These are phyloP conservation scores for Durotheca rogersii DNA, from an alignment of 495 filamentous ascomycete species.

Conservation along the genomic window DNA sequence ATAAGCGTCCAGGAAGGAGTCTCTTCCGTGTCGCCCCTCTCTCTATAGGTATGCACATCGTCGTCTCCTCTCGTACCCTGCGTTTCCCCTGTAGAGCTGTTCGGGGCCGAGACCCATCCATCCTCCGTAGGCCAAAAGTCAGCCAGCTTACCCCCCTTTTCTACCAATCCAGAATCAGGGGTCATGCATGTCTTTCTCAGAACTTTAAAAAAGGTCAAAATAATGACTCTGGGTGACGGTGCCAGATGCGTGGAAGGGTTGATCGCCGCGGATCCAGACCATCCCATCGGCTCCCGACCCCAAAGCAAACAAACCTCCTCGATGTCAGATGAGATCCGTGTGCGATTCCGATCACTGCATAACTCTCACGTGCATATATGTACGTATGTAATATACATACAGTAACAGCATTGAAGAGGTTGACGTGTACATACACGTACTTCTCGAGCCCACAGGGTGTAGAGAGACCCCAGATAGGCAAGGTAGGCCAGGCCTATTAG, in stretches of 20 bases:
- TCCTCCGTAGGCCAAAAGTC: background rate
- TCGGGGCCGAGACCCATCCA: conserved; percentile 11
- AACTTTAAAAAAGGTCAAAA: conserved; percentile 15
- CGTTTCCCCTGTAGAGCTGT: background rate
- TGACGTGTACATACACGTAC: too few relatives aligned
- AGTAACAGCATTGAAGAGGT: too few relatives aligned
- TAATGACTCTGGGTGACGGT: conserved; percentile 6
- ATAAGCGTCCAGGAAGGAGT: too few relatives aligned
- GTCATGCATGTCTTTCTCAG: conserved; percentile 20
- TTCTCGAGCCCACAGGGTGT: too few relatives aligned
- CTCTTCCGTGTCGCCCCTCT: too few relatives aligned
- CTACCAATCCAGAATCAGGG: conserved; percentile 1
- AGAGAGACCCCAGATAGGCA: background rate
- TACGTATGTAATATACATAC: background rate
- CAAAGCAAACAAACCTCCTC: conserved; percentile 9
- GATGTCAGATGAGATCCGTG: conserved; percentile 19
- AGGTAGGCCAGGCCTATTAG: too few relatives aligned
- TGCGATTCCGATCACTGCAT: background rate
- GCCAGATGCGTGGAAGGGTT: conserved; percentile 14
- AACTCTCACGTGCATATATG: too few relatives aligned
- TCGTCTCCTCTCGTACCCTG: background rate
- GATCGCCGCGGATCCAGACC: conserved; percentile 18
- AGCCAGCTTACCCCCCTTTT: background rate
- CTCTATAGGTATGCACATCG: too few relatives aligned
- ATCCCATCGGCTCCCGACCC: conserved; percentile 7